Evolutionary conservation across 169 alveolate species (phyloP), one percentile per base, ranked within the genome.

Genomic region (Theileria annulata): DNA sequence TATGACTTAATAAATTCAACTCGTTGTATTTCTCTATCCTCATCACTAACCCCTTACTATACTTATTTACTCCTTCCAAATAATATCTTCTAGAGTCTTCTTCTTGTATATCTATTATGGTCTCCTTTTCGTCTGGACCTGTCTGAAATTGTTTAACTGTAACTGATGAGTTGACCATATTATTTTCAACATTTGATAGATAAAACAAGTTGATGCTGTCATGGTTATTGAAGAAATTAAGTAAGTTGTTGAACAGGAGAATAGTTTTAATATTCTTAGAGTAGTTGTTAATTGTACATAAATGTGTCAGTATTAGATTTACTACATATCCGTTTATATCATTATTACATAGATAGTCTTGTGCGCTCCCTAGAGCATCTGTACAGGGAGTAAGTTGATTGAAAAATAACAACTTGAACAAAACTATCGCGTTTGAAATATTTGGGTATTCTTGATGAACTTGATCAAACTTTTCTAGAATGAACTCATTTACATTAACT

Each of bases 241-340:
- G 42, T 21, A 30, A 17, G 31, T 62, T 62, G 10, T 8, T 62
- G 42, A 62, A 62, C 71, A 62, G 71, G 13, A 62, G 33, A 28
- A 62, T 30, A 8, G 71, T 15, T 37, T 62, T 62, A 62, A 62
- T 37, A 37, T 62, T 30, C 9, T 62, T 15, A 25, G 71, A 62
- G 71, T 62, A 62, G 10, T 21, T 62, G 71, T 62, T 62, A 21
- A 62, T 62, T 6, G 48, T 30, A 62, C 71, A 62, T 47, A 62
- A 19, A 21, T 62, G 71, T 13, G 71, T 62, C 13, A 62, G 13
- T 23, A 62, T 17, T 37, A 62, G 71, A 21, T 62, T 62, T 28
- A 62, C 13, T 15, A 62, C 15, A 47, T 62, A 21, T 30, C 71
- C 71, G 31, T 62, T 62, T 15, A 62, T 28, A 31, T 62, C 71